Evolutionary conservation across 2,329 filamentous ascomycete genomes (phyloP), one percentile per base, ranked within the genome.

Genomic region (Ampelomyces quisqualis): DNA sequence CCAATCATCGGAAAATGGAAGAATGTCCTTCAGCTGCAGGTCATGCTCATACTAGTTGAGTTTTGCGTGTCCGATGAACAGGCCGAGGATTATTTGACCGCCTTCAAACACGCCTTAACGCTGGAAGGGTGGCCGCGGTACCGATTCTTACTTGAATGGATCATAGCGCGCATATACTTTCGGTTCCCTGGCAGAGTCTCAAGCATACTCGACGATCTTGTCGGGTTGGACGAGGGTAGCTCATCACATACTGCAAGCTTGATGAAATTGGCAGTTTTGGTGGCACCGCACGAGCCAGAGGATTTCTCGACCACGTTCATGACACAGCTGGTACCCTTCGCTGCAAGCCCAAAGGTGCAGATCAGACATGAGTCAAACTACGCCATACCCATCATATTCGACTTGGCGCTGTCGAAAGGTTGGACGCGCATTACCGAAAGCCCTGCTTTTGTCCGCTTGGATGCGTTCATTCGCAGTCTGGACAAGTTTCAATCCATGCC

Each of bases 301-400:
- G 55, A 60, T 0, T 75, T 73, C 40, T 63, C 67, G 1, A 36
- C 64, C 3, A 50, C 62, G 10, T 59, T 76, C 7, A 67, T 71
- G 34, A 67, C 67, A 15, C 63, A 69, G 33, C 64, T 77, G 11
- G 65, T 72, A 2, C 64, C 70, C 1, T 67, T 74, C 13, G 70
- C 69, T 0, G 68, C 73, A 3, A 77, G 73, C 22, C 71, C 73
- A 3, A 78, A 77, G 45, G 70, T 77, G 1, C 70, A 73, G 21
- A 71, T 78, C n/a, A 68, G 76, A 6, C 75, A 78, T 42, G 76
- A 78, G 54, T 74, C 76, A 2, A 75, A 75, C 38, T 76, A 70
- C 67, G 71, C 68, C 8, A 70, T 73, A 39, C 75, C 70, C 3
- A 65, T 66, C 4, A 49, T 77, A 1, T 73, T 71, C 47, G 65